Conservation (phyloP, 495 filamentous ascomycete species). For the Penicillium canariense region DNA sequence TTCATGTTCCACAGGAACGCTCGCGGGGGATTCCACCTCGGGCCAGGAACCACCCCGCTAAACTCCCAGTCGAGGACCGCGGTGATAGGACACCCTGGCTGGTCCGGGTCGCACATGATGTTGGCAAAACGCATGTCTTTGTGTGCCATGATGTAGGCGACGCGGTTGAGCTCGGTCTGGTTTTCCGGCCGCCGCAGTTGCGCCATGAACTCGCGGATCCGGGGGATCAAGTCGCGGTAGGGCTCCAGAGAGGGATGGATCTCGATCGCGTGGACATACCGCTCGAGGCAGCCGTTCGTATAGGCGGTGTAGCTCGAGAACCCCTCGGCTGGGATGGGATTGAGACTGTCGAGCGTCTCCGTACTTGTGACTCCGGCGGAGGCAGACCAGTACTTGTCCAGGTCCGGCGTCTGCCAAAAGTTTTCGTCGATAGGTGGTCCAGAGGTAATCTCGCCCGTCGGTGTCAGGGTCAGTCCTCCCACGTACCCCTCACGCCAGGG, state of each 20-base stretch:
- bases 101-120: slow-evolving; percentile 28
- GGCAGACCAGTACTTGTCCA: slow-evolving; percentile 22
- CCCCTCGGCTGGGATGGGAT: slow-evolving; percentile 13
- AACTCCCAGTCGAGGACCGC: slow-evolving; percentile 43
- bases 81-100: slow-evolving; percentile 26
- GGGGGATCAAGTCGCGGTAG: slow-evolving; percentile 22
- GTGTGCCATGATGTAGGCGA: slow-evolving; percentile 28
- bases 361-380: neutral
- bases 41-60: slow-evolving; percentile 27
- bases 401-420: slow-evolving; percentile 30
- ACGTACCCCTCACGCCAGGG: slow-evolving; percentile 17
- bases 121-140: slow-evolving; percentile 41
- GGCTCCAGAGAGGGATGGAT: slow-evolving; percentile 21
- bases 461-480: slow-evolving; percentile 19
- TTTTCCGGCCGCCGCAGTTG: slow-evolving; percentile 2
- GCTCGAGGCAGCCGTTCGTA: slow-evolving; percentile 18
- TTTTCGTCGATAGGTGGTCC: slow-evolving; percentile 28
- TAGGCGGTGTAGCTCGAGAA: slow-evolving; percentile 18
- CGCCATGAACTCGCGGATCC: slow-evolving; percentile 17
- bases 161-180: slow-evolving; percentile 22
- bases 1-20: slow-evolving; percentile 33
- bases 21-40: slow-evolving; percentile 28
- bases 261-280: slow-evolving; percentile 16
- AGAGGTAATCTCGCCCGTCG: slow-evolving; percentile 3
- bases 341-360: slow-evolving; percentile 24